These are phyloP conservation scores for Wallemia mellicola DNA, from an alignment of 1,284 basidiomycete species.

Conservation along the genomic window DNA sequence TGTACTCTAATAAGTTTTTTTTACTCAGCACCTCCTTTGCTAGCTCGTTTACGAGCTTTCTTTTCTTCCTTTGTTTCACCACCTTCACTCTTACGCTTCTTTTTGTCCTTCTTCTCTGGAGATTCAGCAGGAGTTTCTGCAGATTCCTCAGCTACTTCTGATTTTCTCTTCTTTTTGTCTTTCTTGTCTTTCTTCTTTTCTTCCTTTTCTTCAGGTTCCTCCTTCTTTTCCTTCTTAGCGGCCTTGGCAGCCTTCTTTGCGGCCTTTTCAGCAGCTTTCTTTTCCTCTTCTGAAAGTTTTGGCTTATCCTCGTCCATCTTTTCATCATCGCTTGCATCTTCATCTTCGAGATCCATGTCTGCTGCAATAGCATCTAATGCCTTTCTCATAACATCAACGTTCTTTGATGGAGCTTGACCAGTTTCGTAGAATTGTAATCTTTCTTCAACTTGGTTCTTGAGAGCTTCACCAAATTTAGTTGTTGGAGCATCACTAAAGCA, in stretches of 20 bases:
- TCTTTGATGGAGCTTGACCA: constrained; percentile 51
- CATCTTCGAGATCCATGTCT: constrained; percentile 36
- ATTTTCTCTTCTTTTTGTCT: constrained; percentile 18
- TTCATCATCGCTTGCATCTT: constrained; percentile 28
- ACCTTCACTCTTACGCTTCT: constrained; percentile 9
- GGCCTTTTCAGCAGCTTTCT: constrained; percentile 10
- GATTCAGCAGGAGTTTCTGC: constrained; percentile 5
- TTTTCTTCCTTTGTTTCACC: not conserved
- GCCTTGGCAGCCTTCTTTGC: constrained; percentile 17
- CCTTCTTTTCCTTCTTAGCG: constrained; percentile 13
- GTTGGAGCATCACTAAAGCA: constrained; percentile 78
- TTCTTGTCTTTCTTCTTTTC: constrained; percentile 5
- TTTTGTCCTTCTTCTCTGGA: constrained; percentile 8
- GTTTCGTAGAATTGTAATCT: constrained; percentile 80
- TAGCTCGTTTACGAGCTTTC: not conserved
- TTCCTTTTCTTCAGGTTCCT: not conserved
- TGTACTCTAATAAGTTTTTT: not conserved
- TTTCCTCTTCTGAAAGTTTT: constrained; percentile 9
- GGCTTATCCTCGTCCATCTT: constrained; percentile 31
- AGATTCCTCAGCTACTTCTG: constrained; percentile 12
- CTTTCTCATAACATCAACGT: constrained; percentile 61
- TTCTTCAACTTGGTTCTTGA: constrained; percentile 83
- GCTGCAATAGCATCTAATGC: constrained; percentile 49
- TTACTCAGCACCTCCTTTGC: not conserved
- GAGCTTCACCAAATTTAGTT: constrained; percentile 77